A percentile compares a stretch with the other conserved stretches of the same genome.
Conservation (phyloP, 805 yeast species). For the Ascoidea rubescens region DNA sequence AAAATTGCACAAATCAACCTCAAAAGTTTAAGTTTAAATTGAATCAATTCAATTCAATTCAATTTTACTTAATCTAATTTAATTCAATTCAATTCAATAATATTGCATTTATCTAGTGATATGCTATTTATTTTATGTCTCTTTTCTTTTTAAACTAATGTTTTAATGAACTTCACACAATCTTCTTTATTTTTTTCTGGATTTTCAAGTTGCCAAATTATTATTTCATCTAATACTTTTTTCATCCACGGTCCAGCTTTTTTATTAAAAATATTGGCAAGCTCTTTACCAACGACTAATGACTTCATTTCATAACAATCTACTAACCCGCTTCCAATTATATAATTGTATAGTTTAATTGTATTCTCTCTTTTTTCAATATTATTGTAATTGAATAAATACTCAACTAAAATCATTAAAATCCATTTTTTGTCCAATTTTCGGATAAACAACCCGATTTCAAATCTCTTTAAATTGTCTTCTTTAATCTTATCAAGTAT, state of each 20-base stretch:
- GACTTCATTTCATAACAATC: constrained; percentile 42
- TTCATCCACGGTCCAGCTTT: constrained; percentile 88
- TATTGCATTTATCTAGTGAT: too few relatives aligned
- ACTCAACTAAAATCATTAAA: constrained; percentile 5
- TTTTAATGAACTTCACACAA: constrained; percentile 29
- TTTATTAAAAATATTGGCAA: constrained; percentile 32
- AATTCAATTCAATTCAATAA: neutral
- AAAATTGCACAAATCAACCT: neutral
- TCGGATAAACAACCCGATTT: constrained; percentile 46
- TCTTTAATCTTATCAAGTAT: constrained; percentile 17
- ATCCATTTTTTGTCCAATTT: constrained; percentile 35
- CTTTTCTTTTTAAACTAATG: neutral
- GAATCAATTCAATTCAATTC: neutral
- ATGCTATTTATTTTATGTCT: neutral
- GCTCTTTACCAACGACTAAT: constrained; percentile 61
- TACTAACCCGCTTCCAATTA: constrained; percentile 22
- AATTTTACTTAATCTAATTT: too few relatives aligned
- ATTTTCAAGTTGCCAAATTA: constrained; percentile 69
- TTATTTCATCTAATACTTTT: constrained; percentile 34
- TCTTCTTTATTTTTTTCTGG: constrained; percentile 43
- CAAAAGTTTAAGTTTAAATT: neutral
- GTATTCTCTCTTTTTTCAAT: neutral
- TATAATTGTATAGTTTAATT: constrained; percentile 12
- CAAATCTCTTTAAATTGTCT: constrained; percentile 28
- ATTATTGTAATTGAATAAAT: constrained; percentile 9